phyloP scores from a whole-genome alignment of 257 asterid genomes.

The Lycium ferocissimum region DNA sequence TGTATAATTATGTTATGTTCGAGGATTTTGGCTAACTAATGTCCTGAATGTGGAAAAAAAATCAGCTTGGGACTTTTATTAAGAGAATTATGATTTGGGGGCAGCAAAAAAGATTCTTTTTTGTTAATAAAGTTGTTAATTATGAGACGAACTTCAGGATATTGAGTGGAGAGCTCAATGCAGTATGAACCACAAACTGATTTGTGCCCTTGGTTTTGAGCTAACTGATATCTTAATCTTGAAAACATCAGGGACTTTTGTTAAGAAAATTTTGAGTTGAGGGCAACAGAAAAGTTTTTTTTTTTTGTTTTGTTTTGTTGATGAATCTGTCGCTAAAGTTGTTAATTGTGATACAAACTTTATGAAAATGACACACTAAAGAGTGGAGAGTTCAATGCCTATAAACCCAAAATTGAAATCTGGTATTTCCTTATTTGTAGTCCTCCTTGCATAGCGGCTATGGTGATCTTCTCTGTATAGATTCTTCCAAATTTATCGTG shows the following conservation, averaged over 20 bases:
- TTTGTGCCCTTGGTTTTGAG: too few species aligned
- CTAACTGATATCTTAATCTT: too few species aligned
- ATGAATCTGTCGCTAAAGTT: too few species aligned
- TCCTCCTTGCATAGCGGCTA: not conserved
- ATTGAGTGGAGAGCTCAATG: not conserved
- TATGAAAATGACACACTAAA: too few species aligned
- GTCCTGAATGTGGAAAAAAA: not conserved
- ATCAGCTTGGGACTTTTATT: not conserved
- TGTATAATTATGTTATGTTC: not conserved
- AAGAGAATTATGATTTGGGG: not conserved
- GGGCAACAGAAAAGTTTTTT: not conserved
- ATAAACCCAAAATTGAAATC: not conserved
- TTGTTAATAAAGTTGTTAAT: not conserved
- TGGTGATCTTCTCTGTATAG: not conserved
- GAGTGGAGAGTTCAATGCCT: not conserved
- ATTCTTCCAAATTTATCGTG: not conserved
- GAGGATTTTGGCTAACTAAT: not conserved
- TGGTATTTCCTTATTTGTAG: not conserved
- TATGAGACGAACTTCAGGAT: not conserved
- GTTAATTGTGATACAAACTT: too few species aligned
- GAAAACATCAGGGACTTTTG: not conserved
- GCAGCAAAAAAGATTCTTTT: not conserved
- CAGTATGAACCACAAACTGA: too few species aligned
- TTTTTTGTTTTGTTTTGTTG: not conserved
- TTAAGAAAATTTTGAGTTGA: not conserved